Evolutionary conservation across 2,329 filamentous ascomycete species (phyloP).

Genomic region (Lasiodiplodia sp.): DNA sequence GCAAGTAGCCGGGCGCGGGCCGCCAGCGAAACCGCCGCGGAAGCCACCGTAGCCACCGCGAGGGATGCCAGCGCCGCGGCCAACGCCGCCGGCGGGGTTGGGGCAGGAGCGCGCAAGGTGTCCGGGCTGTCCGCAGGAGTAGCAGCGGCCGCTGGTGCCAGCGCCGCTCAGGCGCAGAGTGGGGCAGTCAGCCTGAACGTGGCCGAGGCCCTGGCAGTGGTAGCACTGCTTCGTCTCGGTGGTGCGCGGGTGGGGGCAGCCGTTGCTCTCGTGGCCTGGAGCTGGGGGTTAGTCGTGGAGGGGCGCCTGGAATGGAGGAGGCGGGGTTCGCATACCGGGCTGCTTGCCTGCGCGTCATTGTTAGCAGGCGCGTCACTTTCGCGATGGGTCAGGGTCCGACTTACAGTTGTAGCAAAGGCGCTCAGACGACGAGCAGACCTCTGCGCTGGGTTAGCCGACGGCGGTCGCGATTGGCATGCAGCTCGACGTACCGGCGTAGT

Average conservation of each 20-base stretch:
- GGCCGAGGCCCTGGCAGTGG: slow-evolving; percentile 97
- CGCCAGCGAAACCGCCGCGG: slow-evolving; percentile 78
- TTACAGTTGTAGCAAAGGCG: slow-evolving; percentile 99
- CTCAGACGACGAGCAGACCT: slow-evolving; percentile 97
- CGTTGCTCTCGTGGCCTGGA: slow-evolving; percentile 92
- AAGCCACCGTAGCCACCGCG: slow-evolving; percentile 75
- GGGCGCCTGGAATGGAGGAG: slow-evolving; percentile 15
- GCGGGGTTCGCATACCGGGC: slow-evolving; percentile 62
- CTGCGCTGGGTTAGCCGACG: slow-evolving; percentile 49
- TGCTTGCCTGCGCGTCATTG: slow-evolving; percentile 70
- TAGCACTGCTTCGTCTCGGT: slow-evolving; percentile 99
- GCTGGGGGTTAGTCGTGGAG: slow-evolving; percentile 36
- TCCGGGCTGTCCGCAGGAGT: slow-evolving; percentile 92
- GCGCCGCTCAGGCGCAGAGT: slow-evolving; percentile 89
- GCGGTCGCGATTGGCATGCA: slow-evolving; percentile 32
- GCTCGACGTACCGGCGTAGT: slow-evolving; percentile 58
- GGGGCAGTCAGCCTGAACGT: slow-evolving; percentile 98
- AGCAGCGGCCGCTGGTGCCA: slow-evolving; percentile 86
- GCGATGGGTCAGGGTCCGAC: slow-evolving; percentile 43
- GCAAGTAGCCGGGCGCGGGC: slow-evolving; percentile 70
- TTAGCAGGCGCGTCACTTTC: slow-evolving; percentile 17
- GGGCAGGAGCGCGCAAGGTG: slow-evolving; percentile 94
- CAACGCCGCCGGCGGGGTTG: slow-evolving; percentile 73
- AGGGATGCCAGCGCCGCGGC: slow-evolving; percentile 67
- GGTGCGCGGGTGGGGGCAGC: slow-evolving; percentile 93